These are phyloP conservation scores for Buxus sempervirens DNA, from an alignment of 164 flowering plant species.

Conservation along the genomic window DNA sequence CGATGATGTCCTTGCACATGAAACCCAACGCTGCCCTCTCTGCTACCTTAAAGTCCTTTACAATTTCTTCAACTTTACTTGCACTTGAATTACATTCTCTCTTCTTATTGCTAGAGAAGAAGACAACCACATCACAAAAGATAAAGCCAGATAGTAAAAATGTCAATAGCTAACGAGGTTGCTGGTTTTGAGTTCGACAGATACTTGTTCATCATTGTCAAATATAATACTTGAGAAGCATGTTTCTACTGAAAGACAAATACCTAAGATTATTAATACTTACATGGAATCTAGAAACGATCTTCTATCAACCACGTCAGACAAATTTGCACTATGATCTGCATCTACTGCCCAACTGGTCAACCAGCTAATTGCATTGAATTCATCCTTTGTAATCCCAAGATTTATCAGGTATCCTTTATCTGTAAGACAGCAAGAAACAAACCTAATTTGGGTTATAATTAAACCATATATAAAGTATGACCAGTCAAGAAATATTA, in stretches of 20 bases:
- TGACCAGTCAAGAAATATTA: too few species aligned
- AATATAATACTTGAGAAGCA: neutral
- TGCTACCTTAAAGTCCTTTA: constrained; percentile 49
- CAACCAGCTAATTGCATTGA: constrained; percentile 91
- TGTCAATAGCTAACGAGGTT: neutral
- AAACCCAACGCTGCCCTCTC: constrained; percentile 84
- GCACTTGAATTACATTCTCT: constrained; percentile 13
- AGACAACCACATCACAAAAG: neutral
- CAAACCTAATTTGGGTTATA: neutral
- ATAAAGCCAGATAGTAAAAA: too few species aligned
- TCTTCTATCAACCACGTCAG: constrained; percentile 33
- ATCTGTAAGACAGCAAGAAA: constrained; percentile 38
- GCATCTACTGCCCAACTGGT: constrained; percentile 99
- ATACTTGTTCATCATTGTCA: neutral
- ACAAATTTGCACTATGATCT: constrained; percentile 61
- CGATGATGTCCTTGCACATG: constrained; percentile 89
- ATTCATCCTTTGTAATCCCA: constrained; percentile 69
- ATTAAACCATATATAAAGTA: neutral
- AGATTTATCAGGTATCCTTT: constrained; percentile 45
- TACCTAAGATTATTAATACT: neutral
- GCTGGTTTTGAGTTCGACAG: neutral
- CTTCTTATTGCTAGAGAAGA: constrained; percentile 30
- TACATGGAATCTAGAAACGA: constrained; percentile 29
- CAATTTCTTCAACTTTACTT: constrained; percentile 43
- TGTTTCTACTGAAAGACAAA: neutral